Conservation (phyloP, 192 early-diverging fungal genomes). For the Fimicolochytrium jonesii region DNA sequence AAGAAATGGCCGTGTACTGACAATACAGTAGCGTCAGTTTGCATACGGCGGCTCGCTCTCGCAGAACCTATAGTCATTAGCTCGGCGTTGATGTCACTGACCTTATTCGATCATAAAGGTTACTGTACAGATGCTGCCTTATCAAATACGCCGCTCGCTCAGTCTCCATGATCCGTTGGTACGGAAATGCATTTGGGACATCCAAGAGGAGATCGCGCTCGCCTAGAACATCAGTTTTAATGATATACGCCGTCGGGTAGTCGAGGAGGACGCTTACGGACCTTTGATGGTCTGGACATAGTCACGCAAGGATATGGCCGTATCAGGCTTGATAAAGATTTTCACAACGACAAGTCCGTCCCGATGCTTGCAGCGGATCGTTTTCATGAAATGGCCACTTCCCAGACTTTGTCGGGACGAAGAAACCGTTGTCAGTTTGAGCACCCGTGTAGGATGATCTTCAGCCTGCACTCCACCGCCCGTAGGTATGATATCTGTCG, state of each 20-base stretch:
- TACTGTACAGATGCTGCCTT: constrained; percentile 83
- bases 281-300: constrained; percentile 56
- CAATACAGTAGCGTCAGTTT: too few relatives aligned
- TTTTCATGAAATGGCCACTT: constrained; percentile 92
- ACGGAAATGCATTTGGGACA: constrained; percentile 75
- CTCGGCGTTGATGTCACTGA: constrained; percentile 22
- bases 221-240: too few relatives aligned
- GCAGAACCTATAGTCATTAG: constrained; percentile 2
- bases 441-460: too few relatives aligned
- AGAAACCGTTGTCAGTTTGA: too few relatives aligned
- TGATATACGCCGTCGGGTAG: too few relatives aligned
- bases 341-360: constrained; percentile 87
- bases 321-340: constrained; percentile 85
- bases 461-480: too few relatives aligned
- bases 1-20: constrained; percentile 90
- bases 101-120: constrained; percentile 95
- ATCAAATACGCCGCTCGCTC: constrained; percentile 85
- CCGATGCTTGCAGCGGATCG: constrained; percentile 71
- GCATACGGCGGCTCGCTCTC: background rate
- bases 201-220: constrained; percentile 61
- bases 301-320: constrained; percentile 51
- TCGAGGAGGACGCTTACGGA: constrained; percentile 13
- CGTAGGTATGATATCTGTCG: too few relatives aligned
- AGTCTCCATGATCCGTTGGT: constrained; percentile 79
- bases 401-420: constrained; percentile 64